Base-by-base conservation (phyloP, 805 yeast species). In the Kazachstania bromeliacearum region DNA sequence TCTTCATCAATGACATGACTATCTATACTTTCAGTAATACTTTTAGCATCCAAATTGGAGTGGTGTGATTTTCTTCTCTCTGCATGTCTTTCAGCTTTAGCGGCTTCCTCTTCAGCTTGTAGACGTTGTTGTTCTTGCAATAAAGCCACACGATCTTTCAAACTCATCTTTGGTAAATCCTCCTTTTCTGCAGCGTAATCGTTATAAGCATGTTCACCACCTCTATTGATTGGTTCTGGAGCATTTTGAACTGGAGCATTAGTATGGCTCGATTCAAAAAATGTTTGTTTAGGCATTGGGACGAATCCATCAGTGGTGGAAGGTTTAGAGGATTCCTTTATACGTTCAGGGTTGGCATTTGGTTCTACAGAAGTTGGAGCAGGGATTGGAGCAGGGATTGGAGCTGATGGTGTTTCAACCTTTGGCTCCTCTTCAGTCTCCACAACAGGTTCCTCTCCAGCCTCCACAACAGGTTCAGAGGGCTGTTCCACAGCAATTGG, bases 101-200 rank as follows among this genome's bases (percentile, higher is more conserved):
- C 79, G n/a, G n/a, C n/a, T 44, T 75, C 88, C 39, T 75, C 65
- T 41, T 79, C 89, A 15, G 79, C 83, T 48, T 85, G 94, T 51
- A 81, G 82, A 40, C 73, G 74, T 53, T 85, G 95, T 40, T 78
- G 77, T 51, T 84, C 74, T 55, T 88, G 95, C 34, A 89, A 66
- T 50, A 84, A 50, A 4, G 85, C 85, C 53, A 89, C 85, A 45
- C 97, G 71, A 48, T 92, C 96, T 53, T 81, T 81, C 48, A 89
- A 65, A 39, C 94, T 79, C 64, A 87, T 60, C 46, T 82, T 77
- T 7, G 95, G 95, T 23, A 70, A 73, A 22, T 70, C 79, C 20
- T 67, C 73, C 39, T 72, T 74, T 38, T 67, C 63, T 18, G 51
- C 46, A 4, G 50, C 34, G 40, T 44, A 41, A 13, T 37, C 34